Percentiles rank a stretch among this genome's conserved stretches.
phyloP scores from a whole-genome alignment of 345 rosid genomes.

The Fremontodendron californicum region DNA sequence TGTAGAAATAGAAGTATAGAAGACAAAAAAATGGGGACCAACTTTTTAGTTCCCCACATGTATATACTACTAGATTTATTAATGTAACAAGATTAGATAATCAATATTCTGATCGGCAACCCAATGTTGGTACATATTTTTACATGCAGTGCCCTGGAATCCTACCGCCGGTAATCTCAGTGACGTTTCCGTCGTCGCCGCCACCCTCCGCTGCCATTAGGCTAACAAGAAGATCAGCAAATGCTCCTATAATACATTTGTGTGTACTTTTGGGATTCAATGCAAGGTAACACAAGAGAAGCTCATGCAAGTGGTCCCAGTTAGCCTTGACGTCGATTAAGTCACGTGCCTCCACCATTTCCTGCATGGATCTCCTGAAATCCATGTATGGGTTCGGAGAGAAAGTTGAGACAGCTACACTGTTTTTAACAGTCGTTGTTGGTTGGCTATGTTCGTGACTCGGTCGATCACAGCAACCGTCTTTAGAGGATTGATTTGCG shows the following conservation, averaged over 20 bases:
- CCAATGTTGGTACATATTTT: background rate
- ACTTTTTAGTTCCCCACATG: constrained; percentile 12
- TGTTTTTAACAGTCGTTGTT: constrained; percentile 26
- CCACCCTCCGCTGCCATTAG: constrained; percentile 38
- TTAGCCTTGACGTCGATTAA: constrained; percentile 48
- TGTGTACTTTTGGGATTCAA: constrained; percentile 67
- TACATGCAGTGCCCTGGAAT: constrained; percentile 6
- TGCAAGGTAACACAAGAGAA: constrained; percentile 62
- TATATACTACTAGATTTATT: constrained; percentile 16
- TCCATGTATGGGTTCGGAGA: constrained; percentile 86
- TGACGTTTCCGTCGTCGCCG: background rate
- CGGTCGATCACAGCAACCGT: background rate
- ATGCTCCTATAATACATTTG: constrained; percentile 67
- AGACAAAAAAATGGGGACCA: constrained; percentile 14
- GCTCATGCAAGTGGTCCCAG: constrained; percentile 79
- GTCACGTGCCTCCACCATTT: constrained; percentile 82
- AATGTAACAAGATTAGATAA: constrained; percentile 16
- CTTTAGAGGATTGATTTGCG: constrained; percentile 1
- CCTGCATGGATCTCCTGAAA: constrained; percentile 90
- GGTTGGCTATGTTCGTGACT: background rate
- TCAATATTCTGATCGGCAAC: constrained; percentile 2
- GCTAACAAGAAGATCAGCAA: constrained; percentile 68
- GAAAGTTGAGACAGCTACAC: constrained; percentile 57
- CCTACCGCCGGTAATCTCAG: constrained; percentile 3
- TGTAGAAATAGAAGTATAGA: background rate